Evolutionary conservation across 805 yeast genomes (phyloP).

Genomic region (Wickerhamomyces kurtzmanii): DNA sequence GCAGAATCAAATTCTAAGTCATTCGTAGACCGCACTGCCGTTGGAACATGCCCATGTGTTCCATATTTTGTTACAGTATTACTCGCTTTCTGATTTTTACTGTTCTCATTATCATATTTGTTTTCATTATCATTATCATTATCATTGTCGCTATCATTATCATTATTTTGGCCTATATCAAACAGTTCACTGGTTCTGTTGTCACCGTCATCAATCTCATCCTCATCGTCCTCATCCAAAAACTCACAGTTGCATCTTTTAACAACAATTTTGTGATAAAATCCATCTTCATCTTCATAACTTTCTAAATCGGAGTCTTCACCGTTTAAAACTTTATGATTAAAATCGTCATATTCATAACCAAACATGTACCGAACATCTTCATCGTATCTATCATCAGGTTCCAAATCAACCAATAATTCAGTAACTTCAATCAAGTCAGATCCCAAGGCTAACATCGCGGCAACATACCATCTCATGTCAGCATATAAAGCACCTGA

Average conservation of each 20-base stretch:
- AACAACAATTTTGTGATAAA: constrained; percentile 14
- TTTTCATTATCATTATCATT: constrained; percentile 5
- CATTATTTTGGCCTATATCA: constrained; percentile 1
- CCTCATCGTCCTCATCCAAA: constrained; percentile 7
- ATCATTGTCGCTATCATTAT: constrained; percentile 5
- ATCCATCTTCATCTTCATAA: constrained; percentile 17
- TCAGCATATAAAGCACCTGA: constrained; percentile 53
- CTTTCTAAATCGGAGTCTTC: constrained; percentile 12
- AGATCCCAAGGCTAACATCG: constrained; percentile 38
- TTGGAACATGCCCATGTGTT: constrained; percentile 12
- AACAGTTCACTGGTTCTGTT: not conserved
- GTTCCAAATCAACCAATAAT: constrained; percentile 42
- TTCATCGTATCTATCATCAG: constrained; percentile 59
- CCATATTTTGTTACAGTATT: constrained; percentile 3
- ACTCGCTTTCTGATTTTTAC: not conserved
- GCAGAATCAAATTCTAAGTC: constrained; percentile 42
- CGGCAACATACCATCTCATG: constrained; percentile 46
- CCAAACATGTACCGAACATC: constrained; percentile 56
- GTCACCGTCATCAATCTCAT: not conserved
- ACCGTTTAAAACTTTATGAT: constrained; percentile 19
- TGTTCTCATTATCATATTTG: constrained; percentile 1
- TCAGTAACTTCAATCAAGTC: constrained; percentile 41
- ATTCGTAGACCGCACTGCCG: constrained; percentile 24
- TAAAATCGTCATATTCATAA: constrained; percentile 37
- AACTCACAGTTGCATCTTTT: constrained; percentile 15